phyloP scores from a whole-genome alignment of 1,284 basidiomycete genomes.

The Ganoderma sinense region DNA sequence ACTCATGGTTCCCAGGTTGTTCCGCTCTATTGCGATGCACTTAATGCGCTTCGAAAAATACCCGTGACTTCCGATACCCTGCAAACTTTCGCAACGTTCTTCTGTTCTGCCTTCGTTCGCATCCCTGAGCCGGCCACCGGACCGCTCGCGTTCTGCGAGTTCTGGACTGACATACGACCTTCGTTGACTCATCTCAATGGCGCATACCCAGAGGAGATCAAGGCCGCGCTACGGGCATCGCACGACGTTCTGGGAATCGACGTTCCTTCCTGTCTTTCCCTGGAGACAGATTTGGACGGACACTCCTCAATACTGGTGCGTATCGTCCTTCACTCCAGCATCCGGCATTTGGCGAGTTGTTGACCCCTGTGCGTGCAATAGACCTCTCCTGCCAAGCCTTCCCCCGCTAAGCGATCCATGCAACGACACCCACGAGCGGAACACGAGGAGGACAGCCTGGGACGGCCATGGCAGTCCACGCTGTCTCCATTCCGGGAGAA shows the following conservation, averaged over 20 bases:
- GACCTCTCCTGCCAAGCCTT: conserved; percentile 13
- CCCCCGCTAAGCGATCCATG: background rate
- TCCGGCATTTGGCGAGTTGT: no score
- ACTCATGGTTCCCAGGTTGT: conserved; percentile 45
- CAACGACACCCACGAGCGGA: background rate
- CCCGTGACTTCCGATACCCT: conserved; percentile 50
- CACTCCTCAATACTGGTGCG: conserved; percentile 17
- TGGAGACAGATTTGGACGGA: conserved; percentile 19
- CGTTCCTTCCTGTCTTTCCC: conserved; percentile 20
- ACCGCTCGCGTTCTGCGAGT: conserved; percentile 51
- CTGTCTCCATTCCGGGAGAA: background rate
- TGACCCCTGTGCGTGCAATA: background rate
- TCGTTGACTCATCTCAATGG: conserved; percentile 14
- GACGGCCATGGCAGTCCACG: background rate
- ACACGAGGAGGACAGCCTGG: background rate
- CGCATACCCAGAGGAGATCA: conserved; percentile 31
- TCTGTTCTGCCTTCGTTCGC: conserved; percentile 56
- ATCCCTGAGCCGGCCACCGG: conserved; percentile 54
- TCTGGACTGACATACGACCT: conserved; percentile 28
- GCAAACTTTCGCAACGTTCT: conserved; percentile 46
- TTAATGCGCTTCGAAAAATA: conserved; percentile 45
- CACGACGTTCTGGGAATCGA: conserved; percentile 24
- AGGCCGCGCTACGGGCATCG: conserved; percentile 26
- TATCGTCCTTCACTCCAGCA: background rate
- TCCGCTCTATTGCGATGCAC: conserved; percentile 51